Evolutionary conservation across 2,329 filamentous ascomycete species (phyloP), one percentile per base, ranked within the genome.

Genomic region (Pyrenophora teres): DNA sequence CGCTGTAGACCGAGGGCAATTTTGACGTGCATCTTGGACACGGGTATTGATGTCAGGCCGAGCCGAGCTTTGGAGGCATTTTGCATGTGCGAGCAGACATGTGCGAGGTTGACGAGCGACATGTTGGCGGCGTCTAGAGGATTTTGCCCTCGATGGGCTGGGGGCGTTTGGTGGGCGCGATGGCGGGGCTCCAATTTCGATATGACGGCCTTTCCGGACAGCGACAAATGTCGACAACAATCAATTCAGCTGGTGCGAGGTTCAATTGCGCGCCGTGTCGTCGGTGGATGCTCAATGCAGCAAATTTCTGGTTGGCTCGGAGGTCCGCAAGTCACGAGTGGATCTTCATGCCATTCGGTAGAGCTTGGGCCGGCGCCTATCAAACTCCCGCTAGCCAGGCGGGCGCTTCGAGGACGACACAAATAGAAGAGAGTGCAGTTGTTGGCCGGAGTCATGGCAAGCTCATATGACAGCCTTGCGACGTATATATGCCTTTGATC

Each of bases 81-180:
- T 74, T 94, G 90, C 50, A 97, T 82, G 78, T 96, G 92, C 62
- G 91, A 92, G 81, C 90, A 95, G 77, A 92, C 85, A 79, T 93
- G 80, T 65, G 85, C 82, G 59, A 96, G 83, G 75, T 87, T 85
- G 70, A 83, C 80, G 76, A 96, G 83, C 66, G 87, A 89, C 87
- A 90, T 89, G 61, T 54, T 62, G 68, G 63, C 47, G 38, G 50
- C 23, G 51, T 44, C 54, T 55, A 46, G 40, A 47, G 41, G 49
- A 39, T 38, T 57, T 44, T 49, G 67, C 67, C 68, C 69, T 60
- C 66, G 54, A 60, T 59, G 69, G 68, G 64, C 65, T 49, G 50
- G 42, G 42, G 52, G 56, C 46, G 51, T 37, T 16, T 48, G 45
- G 49, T 41, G 45, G 46, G 43, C 50, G 50, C 57, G 55, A 53